Evolutionary conservation across 2,329 filamentous ascomycete species (phyloP).

Genomic region (Fusarium sororula): DNA sequence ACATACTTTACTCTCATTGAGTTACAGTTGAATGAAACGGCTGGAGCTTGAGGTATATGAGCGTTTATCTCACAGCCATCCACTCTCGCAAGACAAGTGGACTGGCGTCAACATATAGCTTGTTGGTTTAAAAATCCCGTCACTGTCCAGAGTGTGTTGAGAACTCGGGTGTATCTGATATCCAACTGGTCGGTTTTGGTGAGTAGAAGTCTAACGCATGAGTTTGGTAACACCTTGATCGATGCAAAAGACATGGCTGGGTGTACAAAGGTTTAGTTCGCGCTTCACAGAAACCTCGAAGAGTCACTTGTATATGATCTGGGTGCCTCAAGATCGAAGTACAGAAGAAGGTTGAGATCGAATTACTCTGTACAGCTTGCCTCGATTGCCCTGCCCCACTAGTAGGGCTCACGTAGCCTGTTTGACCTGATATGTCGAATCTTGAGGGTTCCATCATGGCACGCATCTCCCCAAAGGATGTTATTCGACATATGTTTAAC

Average conservation of each 20-base stretch:
- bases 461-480: neutral
- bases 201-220: neutral
- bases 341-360: neutral
- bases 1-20: neutral
- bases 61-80: neutral
- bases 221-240: neutral
- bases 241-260: neutral
- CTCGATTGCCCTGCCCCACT: neutral
- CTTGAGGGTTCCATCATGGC: neutral
- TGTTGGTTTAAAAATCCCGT: neutral
- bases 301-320: neutral
- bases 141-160: neutral
- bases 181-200: neutral
- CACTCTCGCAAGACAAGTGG: neutral
- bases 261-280: neutral
- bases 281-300: neutral
- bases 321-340: neutral
- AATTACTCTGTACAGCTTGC: neutral
- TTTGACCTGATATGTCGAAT: neutral
- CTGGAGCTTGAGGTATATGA: neutral
- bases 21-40: neutral
- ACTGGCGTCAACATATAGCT: neutral
- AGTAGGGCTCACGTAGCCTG: slow-evolving; percentile 2
- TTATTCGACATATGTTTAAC: neutral
- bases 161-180: neutral